Evolutionary conservation across 2,329 filamentous ascomycete genomes (phyloP), one percentile per base, ranked within the genome.

Genomic region (Xylogone sp.): DNA sequence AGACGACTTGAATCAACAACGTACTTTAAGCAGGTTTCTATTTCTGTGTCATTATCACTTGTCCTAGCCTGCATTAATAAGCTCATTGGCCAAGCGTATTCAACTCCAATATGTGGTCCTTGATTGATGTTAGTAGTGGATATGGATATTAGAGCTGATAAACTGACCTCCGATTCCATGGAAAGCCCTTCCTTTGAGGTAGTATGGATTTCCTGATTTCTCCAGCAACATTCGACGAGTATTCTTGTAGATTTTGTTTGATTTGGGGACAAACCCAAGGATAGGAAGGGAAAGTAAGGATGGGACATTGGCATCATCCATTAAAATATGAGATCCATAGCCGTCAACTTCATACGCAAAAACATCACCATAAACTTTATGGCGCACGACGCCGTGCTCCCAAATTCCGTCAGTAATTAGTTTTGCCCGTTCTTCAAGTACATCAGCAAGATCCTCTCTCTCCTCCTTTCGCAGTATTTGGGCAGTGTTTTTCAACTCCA

Each of bases 81-180:
- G 66, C 89, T 94, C 91, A 99, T 97, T 0, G 94, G 94, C 94
- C 94, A 99, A 7, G 93, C 94, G 59, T 96, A 89, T 61, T 82
- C 75, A n/a, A 96, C 73, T 0, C 94, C 94, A 59, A 97, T 87
- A 63, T 84, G 83, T 6, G 81, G 82, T 3, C 81, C 81, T 76
- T 22, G 31, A 19, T 69, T 3, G 24, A 16, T 18, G 39, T 56
- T 49, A 42, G 46, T 29, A 51, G 43, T 44, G 8, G 45, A 48
- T 43, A 9, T 39, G 39, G 6, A 12, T 4, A 22, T 3, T 16
- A 20, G 24, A 39, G 46, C 3, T 18, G 24, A 49, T 43, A 4
- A 20, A 64, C 77, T 65, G 68, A 84, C 91, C 94, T 61, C 94
- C 94, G 60, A 99, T 96, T 6, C 94, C 94, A 46, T 82, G 80